Evolutionary conservation across 768 basidiomycete species (phyloP).

Genomic region (Suillus paluster): DNA sequence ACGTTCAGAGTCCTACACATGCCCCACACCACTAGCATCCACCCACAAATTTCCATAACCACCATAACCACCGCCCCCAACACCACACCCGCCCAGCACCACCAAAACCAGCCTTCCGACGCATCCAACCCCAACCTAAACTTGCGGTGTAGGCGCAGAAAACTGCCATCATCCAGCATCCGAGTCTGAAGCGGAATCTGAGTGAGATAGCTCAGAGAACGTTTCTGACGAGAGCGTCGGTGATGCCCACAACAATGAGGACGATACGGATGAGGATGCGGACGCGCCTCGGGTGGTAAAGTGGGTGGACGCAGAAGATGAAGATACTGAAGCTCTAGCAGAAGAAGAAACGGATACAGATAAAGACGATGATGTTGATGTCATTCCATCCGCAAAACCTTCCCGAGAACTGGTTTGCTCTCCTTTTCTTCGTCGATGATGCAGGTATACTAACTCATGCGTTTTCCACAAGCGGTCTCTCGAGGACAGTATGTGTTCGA

Average conservation of each 20-base stretch:
- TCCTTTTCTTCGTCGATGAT: neutral
- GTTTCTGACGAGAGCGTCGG: neutral
- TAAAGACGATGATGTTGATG: conserved; percentile 17
- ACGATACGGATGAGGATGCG: conserved; percentile 34
- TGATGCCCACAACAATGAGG: conserved; percentile 27
- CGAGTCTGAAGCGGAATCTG: neutral
- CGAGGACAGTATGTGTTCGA: conserved; percentile 24
- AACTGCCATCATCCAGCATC: neutral
- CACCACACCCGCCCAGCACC: neutral
- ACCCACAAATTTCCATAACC: neutral
- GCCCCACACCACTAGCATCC: conserved; percentile 14
- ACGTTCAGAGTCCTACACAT: conserved; percentile 10
- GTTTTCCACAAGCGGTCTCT: conserved; percentile 28
- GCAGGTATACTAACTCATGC: neutral
- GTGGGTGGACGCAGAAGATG: conserved; percentile 58
- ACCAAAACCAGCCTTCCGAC: conserved; percentile 13
- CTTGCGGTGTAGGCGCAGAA: conserved; percentile 22
- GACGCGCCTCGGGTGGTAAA: conserved; percentile 64
- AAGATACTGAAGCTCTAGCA: conserved; percentile 16
- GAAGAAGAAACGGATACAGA: conserved; percentile 9
- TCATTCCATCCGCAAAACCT: conserved; percentile 10
- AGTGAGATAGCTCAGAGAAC: conserved; percentile 3
- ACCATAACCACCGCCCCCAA: neutral
- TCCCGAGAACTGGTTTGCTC: conserved; percentile 22
- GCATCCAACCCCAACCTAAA: conserved; percentile 23